A percentile compares a stretch with the other conserved stretches of the same genome.
Evolutionary conservation across 2,329 filamentous ascomycete species (phyloP).

Genomic region (Dactylellina leptospora): DNA sequence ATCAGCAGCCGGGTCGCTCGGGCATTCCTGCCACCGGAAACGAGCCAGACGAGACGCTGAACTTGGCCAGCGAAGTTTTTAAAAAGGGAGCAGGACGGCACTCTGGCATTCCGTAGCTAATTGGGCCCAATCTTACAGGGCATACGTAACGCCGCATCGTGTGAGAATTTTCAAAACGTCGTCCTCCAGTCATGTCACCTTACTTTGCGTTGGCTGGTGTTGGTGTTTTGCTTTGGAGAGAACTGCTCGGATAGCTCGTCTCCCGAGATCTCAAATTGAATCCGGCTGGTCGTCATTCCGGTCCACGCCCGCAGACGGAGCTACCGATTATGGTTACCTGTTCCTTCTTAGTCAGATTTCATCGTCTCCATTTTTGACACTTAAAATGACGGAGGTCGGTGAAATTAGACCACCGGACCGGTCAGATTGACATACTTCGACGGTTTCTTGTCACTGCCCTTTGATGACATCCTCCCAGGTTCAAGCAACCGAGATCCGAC

Average conservation of each 20-base stretch:
- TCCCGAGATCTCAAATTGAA: no score
- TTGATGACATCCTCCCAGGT: no score
- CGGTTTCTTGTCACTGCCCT: no score
- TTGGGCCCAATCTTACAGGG: background rate
- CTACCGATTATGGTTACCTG: background rate
- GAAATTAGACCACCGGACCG: no score
- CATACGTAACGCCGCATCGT: background rate
- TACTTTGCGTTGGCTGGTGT: background rate
- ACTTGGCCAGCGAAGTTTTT: background rate
- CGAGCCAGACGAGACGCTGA: background rate
- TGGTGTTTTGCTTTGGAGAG: background rate
- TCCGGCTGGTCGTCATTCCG: conserved; percentile 7
- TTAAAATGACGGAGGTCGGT: no score
- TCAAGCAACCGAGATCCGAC: no score
- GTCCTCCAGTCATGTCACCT: no score
- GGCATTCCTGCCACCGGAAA: conserved; percentile 2
- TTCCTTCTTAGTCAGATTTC: background rate
- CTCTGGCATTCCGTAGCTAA: background rate
- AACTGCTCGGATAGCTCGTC: background rate
- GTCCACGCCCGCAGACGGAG: background rate
- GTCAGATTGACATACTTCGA: no score
- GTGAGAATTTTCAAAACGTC: no score
- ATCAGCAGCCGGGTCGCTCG: background rate
- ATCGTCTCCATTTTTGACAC: background rate
- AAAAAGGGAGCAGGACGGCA: background rate